Base-by-base conservation (phyloP, 2,329 filamentous ascomycete species). In the Alternaria solani region DNA sequence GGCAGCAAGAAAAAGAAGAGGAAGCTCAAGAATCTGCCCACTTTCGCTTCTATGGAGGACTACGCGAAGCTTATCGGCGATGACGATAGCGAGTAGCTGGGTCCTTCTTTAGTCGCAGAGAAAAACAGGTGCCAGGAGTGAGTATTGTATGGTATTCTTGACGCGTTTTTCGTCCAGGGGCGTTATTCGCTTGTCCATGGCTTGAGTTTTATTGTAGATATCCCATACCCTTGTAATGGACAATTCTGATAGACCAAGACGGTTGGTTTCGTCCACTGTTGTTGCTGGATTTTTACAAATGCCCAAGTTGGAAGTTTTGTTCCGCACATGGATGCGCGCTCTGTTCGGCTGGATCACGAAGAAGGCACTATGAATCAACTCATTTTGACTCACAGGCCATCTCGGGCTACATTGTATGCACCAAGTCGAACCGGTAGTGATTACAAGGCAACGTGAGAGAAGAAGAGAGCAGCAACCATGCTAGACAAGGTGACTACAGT, bases 31-130 rank as follows among this genome's bases (percentile, higher is more conserved):
- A 88, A 88, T 65, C 83, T 99, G 69, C 95, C 95, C 7, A 96
- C 89, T 36, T 99, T 99, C 82, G 95, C 96, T 20, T 96, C 92
- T 32, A 91, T 86, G 32, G 95, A 98, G 55, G 95, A 98, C 77
- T 99, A 98, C 79, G 94, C 93, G 16, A 91, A 91, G 71, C 85
- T 97, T 81, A 80, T 97, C 76, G 91, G 85, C 4, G 86, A 88
- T 65, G 92, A 95, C 58, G 71, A 73, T 57, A 74, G 70, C 66
- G 71, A 73, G 64, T 74, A 70, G 46, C 34, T 32, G 18, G 4
- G 39, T 48, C 32, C 12, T 48, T 48, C 18, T 30, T 12, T 54
- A 32, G 59, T 30, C n/a, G 43, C n/a, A 49, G 18, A 47, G 16
- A 30, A 39, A 41, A 49, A 14, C 20, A 39, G 41, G 44, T 51